A percentile compares a stretch with the other conserved stretches of the same genome.
These are phyloP conservation scores for Xylariaceae sp. DNA, from an alignment of 2,329 filamentous ascomycete genomes.

Conservation along the genomic window DNA sequence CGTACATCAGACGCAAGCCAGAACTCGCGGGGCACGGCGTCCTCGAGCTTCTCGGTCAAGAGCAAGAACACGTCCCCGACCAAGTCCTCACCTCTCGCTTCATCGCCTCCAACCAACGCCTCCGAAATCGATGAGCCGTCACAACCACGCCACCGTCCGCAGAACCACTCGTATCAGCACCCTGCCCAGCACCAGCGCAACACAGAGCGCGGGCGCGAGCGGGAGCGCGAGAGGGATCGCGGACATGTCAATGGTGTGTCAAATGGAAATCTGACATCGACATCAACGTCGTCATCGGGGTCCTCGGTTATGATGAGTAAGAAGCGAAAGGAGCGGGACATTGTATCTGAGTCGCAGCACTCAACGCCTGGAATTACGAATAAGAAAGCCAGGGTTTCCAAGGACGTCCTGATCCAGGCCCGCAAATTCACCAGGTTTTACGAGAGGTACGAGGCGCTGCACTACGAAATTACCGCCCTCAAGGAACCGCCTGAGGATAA, in stretches of 20 bases:
- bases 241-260: slow-evolving; percentile 13
- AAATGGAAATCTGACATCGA: slow-evolving; percentile 21
- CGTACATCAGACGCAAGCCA: slow-evolving; percentile 46
- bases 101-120: slow-evolving; percentile 61
- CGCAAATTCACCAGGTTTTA: slow-evolving; percentile 53
- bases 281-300: slow-evolving; percentile 5
- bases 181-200: slow-evolving; percentile 15
- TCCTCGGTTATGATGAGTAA: slow-evolving; percentile 20
- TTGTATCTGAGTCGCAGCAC: slow-evolving; percentile 20
- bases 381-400: slow-evolving; percentile 39
- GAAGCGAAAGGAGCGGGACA: slow-evolving; percentile 40
- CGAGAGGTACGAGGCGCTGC: slow-evolving; percentile 51
- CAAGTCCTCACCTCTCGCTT: slow-evolving; percentile 63
- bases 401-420: slow-evolving; percentile 49
- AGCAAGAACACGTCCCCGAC: slow-evolving; percentile 53
- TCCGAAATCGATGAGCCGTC: slow-evolving; percentile 51
- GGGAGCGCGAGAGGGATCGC: slow-evolving; percentile 15
- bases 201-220: slow-evolving; percentile 17
- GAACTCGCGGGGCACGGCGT: slow-evolving; percentile 38
- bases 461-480: slow-evolving; percentile 48
- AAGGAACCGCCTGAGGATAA: slow-evolving; percentile 48
- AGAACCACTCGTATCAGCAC: slow-evolving; percentile 10
- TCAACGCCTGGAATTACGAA: slow-evolving; percentile 18
- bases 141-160: slow-evolving; percentile 16
- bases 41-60: slow-evolving; percentile 39